Conservation (phyloP, 2,329 filamentous ascomycete genomes). For the Exophiala calicioides region DNA sequence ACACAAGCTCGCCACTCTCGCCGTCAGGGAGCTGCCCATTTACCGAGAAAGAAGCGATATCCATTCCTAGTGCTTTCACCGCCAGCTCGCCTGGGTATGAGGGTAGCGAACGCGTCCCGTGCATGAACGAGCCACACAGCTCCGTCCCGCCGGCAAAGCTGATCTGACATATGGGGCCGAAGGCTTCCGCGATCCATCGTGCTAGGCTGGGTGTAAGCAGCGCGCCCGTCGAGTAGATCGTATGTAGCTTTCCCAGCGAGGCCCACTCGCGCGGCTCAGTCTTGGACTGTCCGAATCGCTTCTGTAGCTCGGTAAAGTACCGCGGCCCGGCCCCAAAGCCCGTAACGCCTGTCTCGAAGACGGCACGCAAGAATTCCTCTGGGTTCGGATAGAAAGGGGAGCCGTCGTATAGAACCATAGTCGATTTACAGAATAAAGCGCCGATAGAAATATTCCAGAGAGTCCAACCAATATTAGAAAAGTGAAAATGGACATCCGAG, state of each 20-base stretch:
- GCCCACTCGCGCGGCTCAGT: too few species aligned
- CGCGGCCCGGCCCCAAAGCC: conserved; percentile 15
- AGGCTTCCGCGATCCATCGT: conserved; percentile 12
- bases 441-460: conserved; percentile 53
- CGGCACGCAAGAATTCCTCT: conserved; percentile 55
- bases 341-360: conserved; percentile 35
- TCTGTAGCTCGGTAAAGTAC: conserved; percentile 17
- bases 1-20: conserved; percentile 54
- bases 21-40: conserved; percentile 43
- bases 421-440: conserved; percentile 60
- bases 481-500: conserved; percentile 46
- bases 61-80: conserved; percentile 52
- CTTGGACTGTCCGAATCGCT: neutral
- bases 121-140: conserved; percentile 35
- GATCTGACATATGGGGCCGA: conserved; percentile 18
- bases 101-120: conserved; percentile 67
- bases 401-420: conserved; percentile 73
- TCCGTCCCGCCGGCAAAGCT: conserved; percentile 35
- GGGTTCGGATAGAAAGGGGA: conserved; percentile 74
- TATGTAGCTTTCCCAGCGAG: conserved; percentile 5
- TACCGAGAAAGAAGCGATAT: conserved; percentile 6
- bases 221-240: conserved; percentile 14
- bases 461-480: conserved; percentile 49
- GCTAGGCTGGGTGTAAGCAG: conserved; percentile 11
- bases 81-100: conserved; percentile 61